These are phyloP conservation scores for Auriscalpium microsporum DNA, from an alignment of 768 basidiomycete species.

Conservation along the genomic window DNA sequence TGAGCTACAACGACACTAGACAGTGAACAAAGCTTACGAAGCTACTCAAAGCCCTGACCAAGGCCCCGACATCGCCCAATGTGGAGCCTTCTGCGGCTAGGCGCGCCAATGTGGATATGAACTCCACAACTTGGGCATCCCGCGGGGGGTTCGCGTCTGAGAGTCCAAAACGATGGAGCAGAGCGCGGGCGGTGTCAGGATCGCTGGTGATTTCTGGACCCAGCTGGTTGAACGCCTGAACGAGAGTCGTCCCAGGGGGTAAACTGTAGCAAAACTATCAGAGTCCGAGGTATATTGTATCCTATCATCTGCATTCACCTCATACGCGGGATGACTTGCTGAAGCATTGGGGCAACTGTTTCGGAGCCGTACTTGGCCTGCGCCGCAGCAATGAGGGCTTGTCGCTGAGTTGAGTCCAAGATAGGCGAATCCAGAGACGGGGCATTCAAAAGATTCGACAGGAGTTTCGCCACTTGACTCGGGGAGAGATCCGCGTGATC, in stretches of 20 bases:
- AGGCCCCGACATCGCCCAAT: constrained; percentile 65
- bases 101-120: constrained; percentile 58
- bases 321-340: constrained; percentile 63
- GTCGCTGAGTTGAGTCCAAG: constrained; percentile 64
- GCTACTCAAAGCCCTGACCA: constrained; percentile 65
- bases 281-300: constrained; percentile 6
- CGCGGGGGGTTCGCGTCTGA: constrained; percentile 63
- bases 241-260: constrained; percentile 55
- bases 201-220: constrained; percentile 76
- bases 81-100: constrained; percentile 64
- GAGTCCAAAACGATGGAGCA: constrained; percentile 70
- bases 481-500: constrained; percentile 75
- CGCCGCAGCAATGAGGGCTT: constrained; percentile 64
- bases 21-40: constrained; percentile 44
- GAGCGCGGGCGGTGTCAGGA: constrained; percentile 55
- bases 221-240: constrained; percentile 68
- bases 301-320: constrained; percentile 38
- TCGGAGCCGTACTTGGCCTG: constrained; percentile 79
- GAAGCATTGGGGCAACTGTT: constrained; percentile 62
- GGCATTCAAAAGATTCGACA: constrained; percentile 74
- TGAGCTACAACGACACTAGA: constrained; percentile 5
- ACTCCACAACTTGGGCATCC: constrained; percentile 63
- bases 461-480: constrained; percentile 66
- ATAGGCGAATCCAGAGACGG: constrained; percentile 59
- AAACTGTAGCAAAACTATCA: constrained; percentile 37